Evolutionary conservation across 306 rosid genomes (phyloP).

Genomic region (Sesbania bispinosa): DNA sequence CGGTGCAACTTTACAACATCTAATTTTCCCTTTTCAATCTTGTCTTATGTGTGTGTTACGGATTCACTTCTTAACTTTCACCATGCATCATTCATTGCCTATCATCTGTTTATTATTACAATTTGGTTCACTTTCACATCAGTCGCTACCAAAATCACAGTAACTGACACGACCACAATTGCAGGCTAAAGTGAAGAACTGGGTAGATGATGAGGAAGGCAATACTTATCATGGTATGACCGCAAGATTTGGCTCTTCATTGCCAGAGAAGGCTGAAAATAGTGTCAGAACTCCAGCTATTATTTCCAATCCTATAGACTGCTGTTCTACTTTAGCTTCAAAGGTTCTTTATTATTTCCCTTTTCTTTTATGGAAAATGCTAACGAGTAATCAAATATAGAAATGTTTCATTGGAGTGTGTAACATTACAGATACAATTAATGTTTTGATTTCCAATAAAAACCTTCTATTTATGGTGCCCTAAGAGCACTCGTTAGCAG

Average conservation of each 20-base stretch:
- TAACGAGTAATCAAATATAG: too few relatives aligned
- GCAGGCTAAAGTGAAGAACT: constrained; percentile 72
- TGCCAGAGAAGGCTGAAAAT: constrained; percentile 50
- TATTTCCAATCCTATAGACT: constrained; percentile 53
- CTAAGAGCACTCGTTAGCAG: too few relatives aligned
- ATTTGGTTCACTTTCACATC: too few relatives aligned
- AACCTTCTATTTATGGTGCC: too few relatives aligned
- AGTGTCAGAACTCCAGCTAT: constrained; percentile 46
- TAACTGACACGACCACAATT: too few relatives aligned
- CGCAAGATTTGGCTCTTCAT: constrained; percentile 74
- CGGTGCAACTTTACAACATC: too few relatives aligned
- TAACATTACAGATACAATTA: too few relatives aligned
- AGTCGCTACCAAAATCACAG: too few relatives aligned
- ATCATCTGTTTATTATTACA: neutral
- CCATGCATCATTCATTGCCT: neutral
- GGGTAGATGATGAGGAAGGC: constrained; percentile 56
- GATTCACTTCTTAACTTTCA: neutral
- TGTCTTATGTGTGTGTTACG: neutral
- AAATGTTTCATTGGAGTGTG: too few relatives aligned
- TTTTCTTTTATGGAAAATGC: too few relatives aligned
- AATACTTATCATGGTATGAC: constrained; percentile 43
- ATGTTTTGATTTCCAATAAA: too few relatives aligned
- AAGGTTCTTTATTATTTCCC: constrained; percentile 36
- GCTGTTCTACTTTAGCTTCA: constrained; percentile 66
- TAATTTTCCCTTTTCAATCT: too few relatives aligned